Conservation (phyloP, 768 basidiomycete species). For the Mycena amicta region DNA sequence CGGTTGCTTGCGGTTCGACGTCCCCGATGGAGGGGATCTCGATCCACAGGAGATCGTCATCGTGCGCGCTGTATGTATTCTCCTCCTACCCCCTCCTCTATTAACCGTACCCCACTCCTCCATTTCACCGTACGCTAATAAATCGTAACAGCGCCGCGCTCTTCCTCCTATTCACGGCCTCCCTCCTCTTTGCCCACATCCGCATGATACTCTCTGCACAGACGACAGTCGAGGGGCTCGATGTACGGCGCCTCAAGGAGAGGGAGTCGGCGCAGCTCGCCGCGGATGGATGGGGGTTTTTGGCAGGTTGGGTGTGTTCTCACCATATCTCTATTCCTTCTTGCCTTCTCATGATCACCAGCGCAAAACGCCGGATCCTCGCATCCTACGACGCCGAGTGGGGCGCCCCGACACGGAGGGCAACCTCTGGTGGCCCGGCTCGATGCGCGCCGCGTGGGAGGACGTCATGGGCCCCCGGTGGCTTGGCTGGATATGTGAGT, state of each 20-base stretch:
- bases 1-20: slow-evolving; percentile 57
- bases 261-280: slow-evolving; percentile 58
- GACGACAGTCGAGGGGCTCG: slow-evolving; percentile 82
- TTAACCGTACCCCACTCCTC: neutral
- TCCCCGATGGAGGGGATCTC: slow-evolving; percentile 34
- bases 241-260: slow-evolving; percentile 59
- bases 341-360: no score
- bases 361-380: slow-evolving; percentile 49
- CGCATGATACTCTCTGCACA: slow-evolving; percentile 61
- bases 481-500: slow-evolving; percentile 82
- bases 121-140: slow-evolving; percentile 1
- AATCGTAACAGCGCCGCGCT: slow-evolving; percentile 55
- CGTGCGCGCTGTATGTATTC: slow-evolving; percentile 68
- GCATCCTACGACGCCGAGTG: slow-evolving; percentile 77
- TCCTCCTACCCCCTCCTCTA: neutral
- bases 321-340: no score
- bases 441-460: slow-evolving; percentile 64
- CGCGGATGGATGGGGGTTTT: slow-evolving; percentile 51
- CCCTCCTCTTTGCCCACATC: slow-evolving; percentile 61
- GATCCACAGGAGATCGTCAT: slow-evolving; percentile 75
- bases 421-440: slow-evolving; percentile 86
- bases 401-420: slow-evolving; percentile 78
- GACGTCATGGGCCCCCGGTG: slow-evolving; percentile 75
- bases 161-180: slow-evolving; percentile 69
- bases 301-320: slow-evolving; percentile 42